Percentiles rank a stretch among this genome's conserved stretches.
phyloP scores from a whole-genome alignment of 768 basidiomycete species.

The Lyophyllum decastes region DNA sequence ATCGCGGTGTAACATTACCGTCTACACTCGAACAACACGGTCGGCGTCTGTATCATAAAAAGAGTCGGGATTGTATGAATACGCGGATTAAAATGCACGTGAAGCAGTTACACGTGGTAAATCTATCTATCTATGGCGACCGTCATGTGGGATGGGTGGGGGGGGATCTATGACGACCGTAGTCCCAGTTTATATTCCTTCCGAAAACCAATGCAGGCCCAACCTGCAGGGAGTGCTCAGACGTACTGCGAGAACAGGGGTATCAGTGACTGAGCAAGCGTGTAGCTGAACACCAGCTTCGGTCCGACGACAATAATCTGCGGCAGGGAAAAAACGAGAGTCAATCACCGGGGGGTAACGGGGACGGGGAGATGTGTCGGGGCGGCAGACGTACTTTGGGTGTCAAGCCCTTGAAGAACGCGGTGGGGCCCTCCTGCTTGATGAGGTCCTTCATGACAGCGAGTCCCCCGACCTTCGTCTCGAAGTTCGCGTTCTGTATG shows the following conservation, averaged over 20 bases:
- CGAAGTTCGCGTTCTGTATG: slow-evolving; percentile 98
- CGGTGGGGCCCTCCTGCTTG: slow-evolving; percentile 78
- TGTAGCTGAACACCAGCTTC: slow-evolving; percentile 98
- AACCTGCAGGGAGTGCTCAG: slow-evolving; percentile 27
- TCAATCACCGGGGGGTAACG: too few relatives aligned
- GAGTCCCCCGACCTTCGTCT: slow-evolving; percentile 76
- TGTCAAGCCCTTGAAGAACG: slow-evolving; percentile 96
- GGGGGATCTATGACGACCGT: not conserved
- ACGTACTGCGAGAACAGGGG: slow-evolving; percentile 89
- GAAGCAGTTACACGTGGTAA: not conserved
- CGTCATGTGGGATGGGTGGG: too few relatives aligned
- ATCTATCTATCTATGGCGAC: not conserved
- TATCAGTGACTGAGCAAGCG: slow-evolving; percentile 94
- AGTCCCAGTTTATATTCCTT: not conserved
- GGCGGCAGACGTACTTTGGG: too few relatives aligned
- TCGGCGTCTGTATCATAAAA: too few relatives aligned
- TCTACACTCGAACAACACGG: too few relatives aligned
- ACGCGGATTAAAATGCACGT: not conserved
- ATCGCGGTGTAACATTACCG: too few relatives aligned
- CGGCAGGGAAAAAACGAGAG: slow-evolving; percentile 10
- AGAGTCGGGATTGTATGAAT: not conserved
- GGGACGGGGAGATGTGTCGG: too few relatives aligned
- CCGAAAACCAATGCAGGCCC: not conserved
- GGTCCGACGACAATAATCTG: slow-evolving; percentile 96
- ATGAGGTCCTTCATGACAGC: slow-evolving; percentile 85